Evolutionary conservation across 352 stramenopile genomes (phyloP), one percentile per base, ranked within the genome.

Genomic region (Pythium aquatile): DNA sequence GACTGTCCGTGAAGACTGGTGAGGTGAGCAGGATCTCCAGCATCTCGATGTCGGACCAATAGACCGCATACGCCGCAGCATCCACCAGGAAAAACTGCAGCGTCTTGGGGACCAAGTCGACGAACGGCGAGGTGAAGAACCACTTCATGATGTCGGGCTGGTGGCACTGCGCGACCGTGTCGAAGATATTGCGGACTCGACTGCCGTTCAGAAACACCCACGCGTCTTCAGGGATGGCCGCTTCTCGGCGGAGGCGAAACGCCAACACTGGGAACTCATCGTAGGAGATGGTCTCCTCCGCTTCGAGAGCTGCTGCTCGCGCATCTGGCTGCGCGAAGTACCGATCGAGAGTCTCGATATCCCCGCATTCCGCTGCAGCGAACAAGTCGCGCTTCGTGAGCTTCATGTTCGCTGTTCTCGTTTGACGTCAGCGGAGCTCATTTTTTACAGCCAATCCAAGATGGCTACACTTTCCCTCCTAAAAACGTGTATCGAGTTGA

Each of bases 1-100:
- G n/a, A n/a, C n/a, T n/a, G n/a, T n/a, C n/a, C n/a, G n/a, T n/a
- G n/a, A 67, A 67, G 2, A 47, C 7, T 10, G 32, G 24, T 9
- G 53, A 58, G 2, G 58, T 28, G n/a, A 67, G 35, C 10, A 62
- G 14, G 17, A 61, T 58, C 30, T 61, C 53, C 30, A 67, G 28
- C 53, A 62, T 58, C 20, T 69, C 47, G 5, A 29, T 16, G 33
- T 48, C 26, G 17, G 20, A 14, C 39, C 29, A 5, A 14, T 13
- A 1, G 7, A 48, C 20, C n/a, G 54, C 54, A 20, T 33, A 13
- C 5, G 32, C 24, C 54, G 32, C 33, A 5, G 54, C 33, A 16
- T 30, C 7, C 8, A 54, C 6, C 2, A 55, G 39, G 33, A 44
- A 49, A 14, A n/a, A 20, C 3, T 20, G 44, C 20, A 42, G 28